Base-by-base conservation (phyloP, 257 asterid species). In the Solanum habrochaites region DNA sequence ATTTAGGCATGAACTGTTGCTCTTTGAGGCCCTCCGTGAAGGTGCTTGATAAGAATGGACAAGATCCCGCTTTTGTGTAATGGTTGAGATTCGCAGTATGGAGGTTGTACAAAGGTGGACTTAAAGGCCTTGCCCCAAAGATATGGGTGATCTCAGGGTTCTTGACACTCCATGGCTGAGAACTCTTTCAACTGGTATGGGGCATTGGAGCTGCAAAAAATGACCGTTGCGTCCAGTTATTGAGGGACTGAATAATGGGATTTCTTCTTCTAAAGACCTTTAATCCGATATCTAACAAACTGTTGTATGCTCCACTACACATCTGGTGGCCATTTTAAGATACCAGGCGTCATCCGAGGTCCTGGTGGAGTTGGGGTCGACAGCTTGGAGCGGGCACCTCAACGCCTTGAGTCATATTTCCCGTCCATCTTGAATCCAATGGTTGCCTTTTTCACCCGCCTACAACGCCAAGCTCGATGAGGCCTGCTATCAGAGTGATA, bases 351-450 rank as follows among this genome's bases (percentile, higher is more conserved):
- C 71, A 93, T 95, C 91, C 96, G 98, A 40, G 98, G 98, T 3
- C 98, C 98, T 20, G 98, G 98, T 25, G 98, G 98, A 31, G 98
- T 95, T n/a, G 98, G 98, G 98, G 98, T 31, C 94, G 98, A 47
- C 98, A 95, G 90, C 97, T 95, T 9, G 98, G 98, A 31, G 98
- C 98, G 0, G 98, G 90, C 98, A 95, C 89, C 98, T 4, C 98
- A 95, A 87, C 94, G 95, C 21, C 95, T 95, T 1, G 98, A 95
- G 88, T 95, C 98, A 4, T 94, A 95, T 62, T 95, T 95, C 93
- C 98, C 93, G 86, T 94, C 98, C 0, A 95, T 95, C 98, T 4
- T 97, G 97, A 56, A 94, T 95, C 83, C 98, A 95, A 92, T 95
- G 97, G 98, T 95, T 62, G 98, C 98, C 5, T 94, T 98, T 88